A percentile compares a stretch with the other conserved stretches of the same genome.
Conservation (phyloP, 1,284 basidiomycete species). For the Takashimella tepidaria region DNA sequence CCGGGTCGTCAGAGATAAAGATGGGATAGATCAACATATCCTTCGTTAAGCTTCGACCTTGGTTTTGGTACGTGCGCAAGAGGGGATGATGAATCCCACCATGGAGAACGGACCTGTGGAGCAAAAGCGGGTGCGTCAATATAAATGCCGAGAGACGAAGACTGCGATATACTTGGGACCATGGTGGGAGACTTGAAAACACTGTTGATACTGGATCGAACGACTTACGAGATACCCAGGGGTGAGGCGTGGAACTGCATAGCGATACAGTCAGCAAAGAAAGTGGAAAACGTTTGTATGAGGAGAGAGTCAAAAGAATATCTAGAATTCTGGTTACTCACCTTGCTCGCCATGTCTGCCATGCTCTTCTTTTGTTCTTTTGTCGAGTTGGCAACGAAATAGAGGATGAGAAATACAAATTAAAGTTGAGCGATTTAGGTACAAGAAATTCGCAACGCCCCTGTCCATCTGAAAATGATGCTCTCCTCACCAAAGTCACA, state of each 20-base stretch:
- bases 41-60: conserved; percentile 66
- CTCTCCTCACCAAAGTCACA: too few relatives aligned
- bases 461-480: too few relatives aligned
- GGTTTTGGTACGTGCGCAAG: conserved; percentile 75
- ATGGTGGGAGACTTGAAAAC: neutral
- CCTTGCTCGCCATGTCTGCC: too few relatives aligned
- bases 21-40: conserved; percentile 97
- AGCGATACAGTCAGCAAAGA: too few relatives aligned
- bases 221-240: conserved; percentile 34
- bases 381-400: too few relatives aligned
- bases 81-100: conserved; percentile 89
- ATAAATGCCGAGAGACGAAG: neutral
- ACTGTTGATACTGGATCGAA: neutral
- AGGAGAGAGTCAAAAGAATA: too few relatives aligned
- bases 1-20: conserved; percentile 88
- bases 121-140: conserved; percentile 1
- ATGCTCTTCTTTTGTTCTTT: too few relatives aligned
- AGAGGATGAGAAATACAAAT: too few relatives aligned
- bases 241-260: conserved; percentile 25
- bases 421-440: too few relatives aligned
- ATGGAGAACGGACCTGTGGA: conserved; percentile 68
- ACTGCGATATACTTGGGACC: neutral
- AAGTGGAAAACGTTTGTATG: too few relatives aligned
- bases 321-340: too few relatives aligned
- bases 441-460: too few relatives aligned